A percentile compares a stretch with the other conserved stretches of the same genome.
These are phyloP conservation scores for Cryoendolithus antarcticus DNA, from an alignment of 2,329 filamentous ascomycete genomes.

Conservation along the genomic window DNA sequence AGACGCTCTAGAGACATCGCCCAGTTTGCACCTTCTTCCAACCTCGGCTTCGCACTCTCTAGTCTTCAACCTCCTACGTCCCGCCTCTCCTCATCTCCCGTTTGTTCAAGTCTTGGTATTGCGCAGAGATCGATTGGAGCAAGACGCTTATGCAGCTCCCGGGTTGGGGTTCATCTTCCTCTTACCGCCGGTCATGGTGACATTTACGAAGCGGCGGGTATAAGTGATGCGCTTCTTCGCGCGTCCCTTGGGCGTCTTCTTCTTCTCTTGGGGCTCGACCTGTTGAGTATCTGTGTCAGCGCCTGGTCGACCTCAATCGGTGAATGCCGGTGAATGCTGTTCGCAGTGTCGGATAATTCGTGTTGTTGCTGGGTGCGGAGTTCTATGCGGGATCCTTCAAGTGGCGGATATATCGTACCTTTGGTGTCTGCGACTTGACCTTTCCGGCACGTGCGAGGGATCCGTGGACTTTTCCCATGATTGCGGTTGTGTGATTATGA, in stretches of 20 bases:
- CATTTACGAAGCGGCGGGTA: slow-evolving; percentile 96
- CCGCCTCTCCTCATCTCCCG: background rate
- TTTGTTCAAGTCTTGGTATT: background rate
- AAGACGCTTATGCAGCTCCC: slow-evolving; percentile 17
- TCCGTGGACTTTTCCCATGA: slow-evolving; percentile 88
- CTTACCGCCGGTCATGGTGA: slow-evolving; percentile 95
- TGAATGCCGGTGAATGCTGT: no score
- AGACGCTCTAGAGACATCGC: no score
- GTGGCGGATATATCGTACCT: slow-evolving; percentile 46
- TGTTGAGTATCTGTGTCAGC: slow-evolving; percentile 24
- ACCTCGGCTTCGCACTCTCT: no score
- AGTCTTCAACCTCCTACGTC: slow-evolving; percentile 3
- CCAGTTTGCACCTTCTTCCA: no score
- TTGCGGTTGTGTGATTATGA: slow-evolving; percentile 32
- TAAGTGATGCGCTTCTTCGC: slow-evolving; percentile 95
- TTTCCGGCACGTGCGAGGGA: slow-evolving; percentile 93
- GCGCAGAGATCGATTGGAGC: no score
- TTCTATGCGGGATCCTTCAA: background rate
- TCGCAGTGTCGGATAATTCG: no score
- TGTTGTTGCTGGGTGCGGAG: background rate
- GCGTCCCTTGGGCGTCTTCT: slow-evolving; percentile 92
- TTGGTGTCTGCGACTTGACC: slow-evolving; percentile 93
- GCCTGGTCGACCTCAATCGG: slow-evolving; percentile 11
- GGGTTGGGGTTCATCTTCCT: slow-evolving; percentile 95
- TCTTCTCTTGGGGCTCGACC: slow-evolving; percentile 88